Percentiles rank a stretch among this genome's conserved stretches.
Conservation (phyloP, 2,329 filamentous ascomycete genomes). For the Lachnellula occidentalis region DNA sequence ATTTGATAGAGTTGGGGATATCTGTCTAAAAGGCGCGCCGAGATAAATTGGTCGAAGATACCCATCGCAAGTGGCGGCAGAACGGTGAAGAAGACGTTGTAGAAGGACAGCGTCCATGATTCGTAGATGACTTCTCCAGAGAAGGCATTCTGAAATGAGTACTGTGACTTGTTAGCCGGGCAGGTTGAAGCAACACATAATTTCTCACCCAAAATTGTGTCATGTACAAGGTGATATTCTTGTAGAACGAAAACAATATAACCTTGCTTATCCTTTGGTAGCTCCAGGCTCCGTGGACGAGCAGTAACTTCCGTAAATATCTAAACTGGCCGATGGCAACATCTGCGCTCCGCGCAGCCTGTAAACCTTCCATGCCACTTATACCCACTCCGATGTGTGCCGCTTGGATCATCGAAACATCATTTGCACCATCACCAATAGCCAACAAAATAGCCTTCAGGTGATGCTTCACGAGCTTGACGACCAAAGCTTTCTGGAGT, state of each 20-base stretch:
- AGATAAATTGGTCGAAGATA: constrained; percentile 97
- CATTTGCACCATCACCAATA: constrained; percentile 96
- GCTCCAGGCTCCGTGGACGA: constrained; percentile 96
- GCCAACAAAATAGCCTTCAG: constrained; percentile 87
- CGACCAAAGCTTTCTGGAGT: constrained; percentile 92
- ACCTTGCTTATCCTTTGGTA: constrained; percentile 97
- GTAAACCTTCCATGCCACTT: constrained; percentile 92
- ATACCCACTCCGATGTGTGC: constrained; percentile 98
- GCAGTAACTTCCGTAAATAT: constrained; percentile 84
- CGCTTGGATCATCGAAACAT: constrained; percentile 99
- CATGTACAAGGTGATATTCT: constrained; percentile 98
- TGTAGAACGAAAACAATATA: constrained; percentile 98
- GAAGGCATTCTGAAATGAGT: constrained; percentile 96
- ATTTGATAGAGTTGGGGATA: constrained; percentile 95
- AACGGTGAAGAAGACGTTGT: constrained; percentile 97
- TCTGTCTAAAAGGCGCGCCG: constrained; percentile 83
- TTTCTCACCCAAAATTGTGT: constrained; percentile 91
- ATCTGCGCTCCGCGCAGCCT: constrained; percentile 92
- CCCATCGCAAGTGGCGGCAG: constrained; percentile 89
- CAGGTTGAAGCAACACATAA: neutral
- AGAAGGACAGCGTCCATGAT: constrained; percentile 98
- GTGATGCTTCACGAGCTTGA: constrained; percentile 93
- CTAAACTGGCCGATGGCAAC: constrained; percentile 95
- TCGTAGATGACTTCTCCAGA: constrained; percentile 98
- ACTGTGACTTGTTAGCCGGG: constrained; percentile 47